phyloP scores from a whole-genome alignment of 2,329 filamentous ascomycete species.

The Aspergillus spinulosporus region DNA sequence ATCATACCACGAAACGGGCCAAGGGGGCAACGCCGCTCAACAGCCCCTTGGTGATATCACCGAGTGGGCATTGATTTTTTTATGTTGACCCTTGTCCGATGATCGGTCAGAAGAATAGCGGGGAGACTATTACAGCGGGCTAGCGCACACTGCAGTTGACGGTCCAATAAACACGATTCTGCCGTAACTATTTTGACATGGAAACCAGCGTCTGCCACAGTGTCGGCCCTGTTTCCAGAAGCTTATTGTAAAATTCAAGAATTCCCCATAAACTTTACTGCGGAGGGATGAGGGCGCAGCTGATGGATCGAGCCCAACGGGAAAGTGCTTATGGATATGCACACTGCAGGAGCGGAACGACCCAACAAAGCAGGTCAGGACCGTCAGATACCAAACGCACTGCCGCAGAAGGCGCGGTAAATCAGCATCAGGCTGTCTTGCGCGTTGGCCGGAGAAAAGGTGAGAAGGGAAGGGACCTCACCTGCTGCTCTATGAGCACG shows the following conservation, averaged over 20 bases:
- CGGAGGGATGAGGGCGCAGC: neutral
- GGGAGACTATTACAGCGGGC: conserved; percentile 1
- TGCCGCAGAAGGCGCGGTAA: conserved; percentile 12
- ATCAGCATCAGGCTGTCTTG: conserved; percentile 1
- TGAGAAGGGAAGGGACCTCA: conserved; percentile 3
- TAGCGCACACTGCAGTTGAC: neutral
- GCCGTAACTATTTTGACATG: neutral
- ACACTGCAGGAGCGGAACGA: conserved; percentile 1
- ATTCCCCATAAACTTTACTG: neutral
- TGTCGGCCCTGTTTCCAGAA: neutral
- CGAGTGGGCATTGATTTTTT: neutral
- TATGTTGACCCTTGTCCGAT: conserved; percentile 2
- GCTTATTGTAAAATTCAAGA: neutral
- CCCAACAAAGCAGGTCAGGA: conserved; percentile 4
- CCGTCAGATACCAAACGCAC: conserved; percentile 6
- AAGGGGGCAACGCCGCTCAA: neutral
- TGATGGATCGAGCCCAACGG: neutral
- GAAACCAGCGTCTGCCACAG: neutral
- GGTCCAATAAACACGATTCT: neutral
- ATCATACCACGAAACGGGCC: neutral
- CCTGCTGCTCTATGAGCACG: neutral
- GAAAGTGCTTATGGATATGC: neutral
- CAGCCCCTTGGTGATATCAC: conserved; percentile 1
- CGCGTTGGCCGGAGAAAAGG: neutral
- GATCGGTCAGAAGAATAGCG: conserved; percentile 4